Evolutionary conservation across 495 filamentous ascomycete species (phyloP).

Genomic region (Penicillium pulvis): DNA sequence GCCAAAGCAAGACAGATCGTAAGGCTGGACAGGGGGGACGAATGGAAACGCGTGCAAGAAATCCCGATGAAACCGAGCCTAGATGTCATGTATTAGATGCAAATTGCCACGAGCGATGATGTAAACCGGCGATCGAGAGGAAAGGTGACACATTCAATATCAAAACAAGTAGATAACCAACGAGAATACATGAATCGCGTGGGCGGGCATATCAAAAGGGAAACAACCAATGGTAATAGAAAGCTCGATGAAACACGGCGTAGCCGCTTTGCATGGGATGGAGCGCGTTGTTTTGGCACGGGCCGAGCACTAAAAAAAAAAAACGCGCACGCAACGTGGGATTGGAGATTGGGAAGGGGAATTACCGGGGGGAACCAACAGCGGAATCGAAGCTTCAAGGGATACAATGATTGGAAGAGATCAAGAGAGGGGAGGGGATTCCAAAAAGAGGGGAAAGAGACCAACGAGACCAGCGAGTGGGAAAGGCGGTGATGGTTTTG

Average conservation of each 20-base stretch:
- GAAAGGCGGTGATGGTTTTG: conserved; percentile 4
- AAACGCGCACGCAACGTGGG: conserved; percentile 32
- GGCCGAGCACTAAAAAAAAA: conserved; percentile 16
- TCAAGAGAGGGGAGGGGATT: conserved; percentile 11
- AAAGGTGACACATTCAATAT: neutral
- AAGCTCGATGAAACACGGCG: conserved; percentile 13
- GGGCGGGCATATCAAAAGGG: conserved; percentile 7
- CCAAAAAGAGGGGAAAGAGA: conserved; percentile 3
- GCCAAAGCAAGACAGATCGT: conserved; percentile 20
- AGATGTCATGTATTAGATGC: conserved; percentile 19
- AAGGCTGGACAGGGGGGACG: conserved; percentile 8
- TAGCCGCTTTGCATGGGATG: conserved; percentile 24
- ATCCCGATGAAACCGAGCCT: neutral
- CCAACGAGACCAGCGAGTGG: conserved; percentile 32
- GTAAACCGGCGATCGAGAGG: conserved; percentile 11
- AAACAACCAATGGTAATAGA: conserved; percentile 18
- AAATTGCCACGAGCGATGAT: conserved; percentile 19
- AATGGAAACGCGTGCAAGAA: conserved; percentile 22
- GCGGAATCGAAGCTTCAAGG: neutral
- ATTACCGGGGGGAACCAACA: conserved; percentile 7
- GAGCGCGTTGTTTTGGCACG: conserved; percentile 32
- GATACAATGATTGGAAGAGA: conserved; percentile 28
- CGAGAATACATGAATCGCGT: conserved; percentile 32
- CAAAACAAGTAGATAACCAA: neutral
- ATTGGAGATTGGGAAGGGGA: conserved; percentile 23